Conservation (phyloP, 805 yeast species). For the Nadsonia fulvescens region DNA sequence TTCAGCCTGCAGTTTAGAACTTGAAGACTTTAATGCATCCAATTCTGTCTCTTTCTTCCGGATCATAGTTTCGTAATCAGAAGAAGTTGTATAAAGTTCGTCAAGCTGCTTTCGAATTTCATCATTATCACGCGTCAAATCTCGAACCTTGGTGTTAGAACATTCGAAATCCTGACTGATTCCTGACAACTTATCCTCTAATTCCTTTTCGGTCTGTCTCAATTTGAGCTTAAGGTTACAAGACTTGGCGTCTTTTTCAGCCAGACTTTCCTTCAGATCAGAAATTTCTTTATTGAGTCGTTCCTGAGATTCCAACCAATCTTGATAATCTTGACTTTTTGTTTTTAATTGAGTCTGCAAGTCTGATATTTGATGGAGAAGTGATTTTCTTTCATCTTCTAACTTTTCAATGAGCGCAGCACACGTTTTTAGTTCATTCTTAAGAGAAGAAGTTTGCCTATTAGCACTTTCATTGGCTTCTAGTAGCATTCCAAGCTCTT, state of each 20-base stretch:
- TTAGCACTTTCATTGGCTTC: slow-evolving; percentile 18
- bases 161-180: slow-evolving; percentile 11
- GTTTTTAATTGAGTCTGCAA: slow-evolving; percentile 16
- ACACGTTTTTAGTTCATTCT: slow-evolving; percentile 19
- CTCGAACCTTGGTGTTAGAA: slow-evolving; percentile 22
- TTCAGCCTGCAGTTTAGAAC: slow-evolving; percentile 4
- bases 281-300: slow-evolving; percentile 5
- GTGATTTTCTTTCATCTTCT: slow-evolving; percentile 18
- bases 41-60: slow-evolving; percentile 16
- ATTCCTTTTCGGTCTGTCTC: slow-evolving; percentile 12
- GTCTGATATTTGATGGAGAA: slow-evolving; percentile 16
- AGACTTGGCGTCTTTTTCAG: slow-evolving; percentile 15
- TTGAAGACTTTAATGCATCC: slow-evolving; percentile 7
- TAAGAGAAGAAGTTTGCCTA: slow-evolving; percentile 16
- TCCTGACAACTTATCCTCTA: slow-evolving; percentile 11
- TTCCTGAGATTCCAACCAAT: slow-evolving; percentile 1
- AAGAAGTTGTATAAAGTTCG: slow-evolving; percentile 20
- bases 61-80: slow-evolving; percentile 20
- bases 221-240: slow-evolving; percentile 15
- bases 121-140: slow-evolving; percentile 27
- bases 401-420: slow-evolving; percentile 20
- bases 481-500: slow-evolving; percentile 17
- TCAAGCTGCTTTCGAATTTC: slow-evolving; percentile 24
- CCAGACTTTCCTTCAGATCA: slow-evolving; percentile 12
- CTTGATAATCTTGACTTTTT: slow-evolving; percentile 7